Conservation (phyloP, 2,329 filamentous ascomycete species). For the Aureobasidium sp. region DNA sequence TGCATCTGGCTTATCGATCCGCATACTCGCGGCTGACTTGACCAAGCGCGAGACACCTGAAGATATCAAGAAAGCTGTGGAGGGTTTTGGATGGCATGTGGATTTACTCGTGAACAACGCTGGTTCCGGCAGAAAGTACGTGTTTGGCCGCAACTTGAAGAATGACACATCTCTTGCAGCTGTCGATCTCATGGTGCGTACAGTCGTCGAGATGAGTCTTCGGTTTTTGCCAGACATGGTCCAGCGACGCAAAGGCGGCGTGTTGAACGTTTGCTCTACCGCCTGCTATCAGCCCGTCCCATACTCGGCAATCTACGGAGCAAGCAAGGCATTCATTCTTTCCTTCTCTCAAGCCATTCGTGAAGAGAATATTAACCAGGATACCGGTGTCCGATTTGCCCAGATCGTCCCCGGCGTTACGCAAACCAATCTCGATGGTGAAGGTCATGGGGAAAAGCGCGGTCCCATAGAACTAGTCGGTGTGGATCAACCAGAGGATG, state of each 20-base stretch:
- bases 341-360: neutral
- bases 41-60: neutral
- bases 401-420: neutral
- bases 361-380: neutral
- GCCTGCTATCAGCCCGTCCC: neutral
- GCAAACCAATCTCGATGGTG: neutral
- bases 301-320: neutral
- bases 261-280: neutral
- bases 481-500: neutral
- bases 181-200: neutral
- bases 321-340: neutral
- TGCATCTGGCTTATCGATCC: neutral
- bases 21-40: neutral
- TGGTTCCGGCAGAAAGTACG: neutral
- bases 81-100: neutral
- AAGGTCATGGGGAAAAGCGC: neutral
- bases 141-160: neutral
- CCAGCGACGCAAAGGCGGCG: neutral
- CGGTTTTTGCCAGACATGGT: neutral
- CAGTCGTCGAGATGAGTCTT: neutral
- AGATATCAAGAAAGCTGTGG: neutral
- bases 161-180: neutral
- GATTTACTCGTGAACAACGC: neutral
- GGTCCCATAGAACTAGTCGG: neutral
- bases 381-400: neutral